Base-by-base conservation (phyloP, 108 stramenopile genomes). In the Fragilaria crotonensis region DNA sequence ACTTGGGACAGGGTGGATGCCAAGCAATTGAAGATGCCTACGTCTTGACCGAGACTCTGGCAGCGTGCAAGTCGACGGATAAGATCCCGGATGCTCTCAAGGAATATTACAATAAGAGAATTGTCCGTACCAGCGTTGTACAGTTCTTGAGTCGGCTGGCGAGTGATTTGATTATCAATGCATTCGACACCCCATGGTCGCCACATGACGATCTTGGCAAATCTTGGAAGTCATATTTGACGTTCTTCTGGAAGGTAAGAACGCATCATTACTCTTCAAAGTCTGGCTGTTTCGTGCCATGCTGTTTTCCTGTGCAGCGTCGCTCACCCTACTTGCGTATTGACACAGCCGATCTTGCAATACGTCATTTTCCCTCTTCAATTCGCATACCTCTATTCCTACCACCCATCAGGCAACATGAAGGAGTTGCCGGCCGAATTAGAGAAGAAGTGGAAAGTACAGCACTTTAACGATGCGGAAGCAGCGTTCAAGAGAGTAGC, bases 21-120 rank as follows among this genome's bases (percentile, higher is more conserved):
- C 95, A 96, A 72, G 94, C 95, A 14, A 95, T 96, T 63, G 95
- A 97, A 67, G 97, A 97, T 75, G 95, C 93, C 23, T 97, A 78
- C 66, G 79, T 95, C 44, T 86, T 97, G 21, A 74, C 94, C 33
- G 90, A 97, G 57, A 73, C 72, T 33, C 78, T 97, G 54, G 90
- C 90, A 25, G 65, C 64, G 11, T 71, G 75, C 46, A 90, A 84
- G 46, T 71, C 71, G 9, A 86, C 90, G 22, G 80, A 78, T 0
- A 79, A 89, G 56, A 59, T 96, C 26, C 73, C 80, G 46, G 70
- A 60, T 30, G 64, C 89, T 2, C 74, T 97, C 2, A 87, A 96
- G 62, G 70, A 78, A 56, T 97, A 89, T 63, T 96, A 97, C 80
- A 75, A 73, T 45, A 81, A 85, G 57, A 83, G 97, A 1, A 91